Evolutionary conservation across 2,329 filamentous ascomycete genomes (phyloP).

Genomic region (Neospermospora avenae): DNA sequence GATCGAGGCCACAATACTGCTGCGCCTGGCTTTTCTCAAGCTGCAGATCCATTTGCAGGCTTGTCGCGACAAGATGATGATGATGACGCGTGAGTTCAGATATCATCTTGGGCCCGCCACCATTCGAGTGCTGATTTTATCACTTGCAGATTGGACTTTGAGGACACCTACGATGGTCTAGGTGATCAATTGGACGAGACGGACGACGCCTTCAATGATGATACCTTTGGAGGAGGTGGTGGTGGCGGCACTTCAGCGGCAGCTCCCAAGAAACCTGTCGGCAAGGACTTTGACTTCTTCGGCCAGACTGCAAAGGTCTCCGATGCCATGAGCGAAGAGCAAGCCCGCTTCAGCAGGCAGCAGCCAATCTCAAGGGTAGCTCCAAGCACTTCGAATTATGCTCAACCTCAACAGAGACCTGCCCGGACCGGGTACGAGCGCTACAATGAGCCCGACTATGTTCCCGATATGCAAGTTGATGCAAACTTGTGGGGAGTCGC

Average conservation of each 20-base stretch:
- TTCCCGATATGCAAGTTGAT: constrained; percentile 88
- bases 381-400: constrained; percentile 39
- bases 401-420: constrained; percentile 51
- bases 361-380: constrained; percentile 54
- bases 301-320: constrained; percentile 86
- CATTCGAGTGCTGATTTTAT: background rate
- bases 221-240: constrained; percentile 71
- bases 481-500: constrained; percentile 87
- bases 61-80: constrained; percentile 58
- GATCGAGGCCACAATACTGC: constrained; percentile 62
- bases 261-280: constrained; percentile 52
- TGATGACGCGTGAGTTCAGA: constrained; percentile 39
- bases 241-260: constrained; percentile 34
- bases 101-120: background rate
- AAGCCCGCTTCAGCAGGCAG: constrained; percentile 76
- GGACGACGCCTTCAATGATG: constrained; percentile 93
- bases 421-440: constrained; percentile 85
- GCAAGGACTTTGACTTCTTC: constrained; percentile 97
- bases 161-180: constrained; percentile 95
- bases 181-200: constrained; percentile 88
- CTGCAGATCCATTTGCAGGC: constrained; percentile 82
- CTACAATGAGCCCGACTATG: constrained; percentile 78
- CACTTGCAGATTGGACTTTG: constrained; percentile 71
- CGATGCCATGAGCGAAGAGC: constrained; percentile 85
- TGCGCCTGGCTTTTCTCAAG: constrained; percentile 77